phyloP scores from a whole-genome alignment of 352 stramenopile genomes.

The Phytophthora parvispora region DNA sequence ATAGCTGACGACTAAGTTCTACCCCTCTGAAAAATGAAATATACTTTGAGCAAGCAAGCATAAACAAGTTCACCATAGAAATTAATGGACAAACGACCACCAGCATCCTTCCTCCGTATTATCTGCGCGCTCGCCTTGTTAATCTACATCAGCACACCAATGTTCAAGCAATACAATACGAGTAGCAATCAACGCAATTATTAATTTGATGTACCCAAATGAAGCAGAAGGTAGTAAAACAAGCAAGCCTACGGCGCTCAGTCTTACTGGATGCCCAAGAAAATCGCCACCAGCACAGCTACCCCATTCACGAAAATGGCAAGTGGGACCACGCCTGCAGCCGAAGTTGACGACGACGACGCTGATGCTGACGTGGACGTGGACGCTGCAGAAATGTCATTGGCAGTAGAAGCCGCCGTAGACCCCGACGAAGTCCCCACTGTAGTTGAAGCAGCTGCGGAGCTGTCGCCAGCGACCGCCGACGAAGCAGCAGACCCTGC shows the following conservation, averaged over 20 bases:
- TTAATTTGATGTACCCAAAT: constrained; percentile 27
- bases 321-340: constrained; percentile 20
- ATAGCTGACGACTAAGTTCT: too few relatives aligned
- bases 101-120: too few relatives aligned
- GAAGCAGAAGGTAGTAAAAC: constrained; percentile 7
- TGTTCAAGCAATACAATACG: neutral
- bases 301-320: constrained; percentile 30
- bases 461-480: constrained; percentile 29
- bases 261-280: constrained; percentile 44
- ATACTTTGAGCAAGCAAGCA: too few relatives aligned
- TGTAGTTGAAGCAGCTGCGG: constrained; percentile 10
- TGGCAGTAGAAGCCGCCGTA: constrained; percentile 8
- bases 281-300: constrained; percentile 26
- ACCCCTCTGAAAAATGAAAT: too few relatives aligned
- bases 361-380: constrained; percentile 12
- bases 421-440: constrained; percentile 9
- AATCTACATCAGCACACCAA: constrained; percentile 1
- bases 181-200: constrained; percentile 9
- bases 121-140: constrained; percentile 12
- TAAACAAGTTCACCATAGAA: too few relatives aligned
- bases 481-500: constrained; percentile 35
- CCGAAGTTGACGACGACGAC: constrained; percentile 24
- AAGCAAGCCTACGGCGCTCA: constrained; percentile 7
- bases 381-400: constrained; percentile 14
- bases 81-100: too few relatives aligned